Conservation (phyloP, 2,329 filamentous ascomycete genomes). For the Aureobasidium pullulans region DNA sequence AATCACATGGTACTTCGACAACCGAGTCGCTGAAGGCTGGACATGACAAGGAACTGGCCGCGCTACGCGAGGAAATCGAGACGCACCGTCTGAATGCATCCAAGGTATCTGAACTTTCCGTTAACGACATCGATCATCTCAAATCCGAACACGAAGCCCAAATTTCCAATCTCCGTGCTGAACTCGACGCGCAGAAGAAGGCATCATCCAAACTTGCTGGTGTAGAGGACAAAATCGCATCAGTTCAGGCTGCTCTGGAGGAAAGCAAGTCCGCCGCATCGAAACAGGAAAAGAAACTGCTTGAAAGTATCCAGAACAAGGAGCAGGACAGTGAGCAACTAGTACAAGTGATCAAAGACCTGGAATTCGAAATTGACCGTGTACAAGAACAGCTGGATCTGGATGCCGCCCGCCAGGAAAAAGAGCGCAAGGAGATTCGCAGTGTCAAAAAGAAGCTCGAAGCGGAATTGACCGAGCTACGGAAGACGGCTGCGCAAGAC, state of each 20-base stretch:
- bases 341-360: slow-evolving; percentile 25
- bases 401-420: slow-evolving; percentile 13
- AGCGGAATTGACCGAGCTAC: not conserved
- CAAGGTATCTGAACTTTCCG: slow-evolving; percentile 12
- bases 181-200: slow-evolving; percentile 22
- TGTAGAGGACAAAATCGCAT: slow-evolving; percentile 26
- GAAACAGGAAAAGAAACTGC: slow-evolving; percentile 24
- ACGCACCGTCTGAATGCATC: not conserved
- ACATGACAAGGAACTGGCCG: not conserved
- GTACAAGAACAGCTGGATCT: slow-evolving; percentile 22
- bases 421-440: slow-evolving; percentile 15
- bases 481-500: slow-evolving; percentile 6
- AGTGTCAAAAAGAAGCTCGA: slow-evolving; percentile 7
- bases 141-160: slow-evolving; percentile 20
- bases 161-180: slow-evolving; percentile 20
- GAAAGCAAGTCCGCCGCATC: slow-evolving; percentile 22
- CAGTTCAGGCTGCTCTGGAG: slow-evolving; percentile 25
- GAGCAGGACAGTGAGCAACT: slow-evolving; percentile 25
- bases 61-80: not conserved
- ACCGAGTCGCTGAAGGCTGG: not conserved
- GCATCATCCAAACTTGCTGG: slow-evolving; percentile 21
- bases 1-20: slow-evolving; percentile 14
- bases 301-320: slow-evolving; percentile 24
- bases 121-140: slow-evolving; percentile 13
- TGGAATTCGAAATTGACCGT: slow-evolving; percentile 28